Conservation (phyloP, 139 green algal genomes). For the Chlorella ohadii region DNA sequence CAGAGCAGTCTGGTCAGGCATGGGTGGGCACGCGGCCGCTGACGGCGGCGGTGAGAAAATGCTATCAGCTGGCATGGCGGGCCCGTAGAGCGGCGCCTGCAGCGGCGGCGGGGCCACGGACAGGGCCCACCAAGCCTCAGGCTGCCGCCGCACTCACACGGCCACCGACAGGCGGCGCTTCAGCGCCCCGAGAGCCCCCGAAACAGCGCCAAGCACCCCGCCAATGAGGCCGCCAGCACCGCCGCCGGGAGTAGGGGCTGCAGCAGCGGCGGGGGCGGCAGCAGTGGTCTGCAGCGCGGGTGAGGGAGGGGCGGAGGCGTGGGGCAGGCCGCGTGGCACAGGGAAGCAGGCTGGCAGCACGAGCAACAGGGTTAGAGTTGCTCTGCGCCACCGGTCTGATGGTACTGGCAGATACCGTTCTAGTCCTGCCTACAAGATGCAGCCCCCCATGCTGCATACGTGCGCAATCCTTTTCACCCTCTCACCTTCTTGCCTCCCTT, state of each 20-base stretch:
- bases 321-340: not conserved
- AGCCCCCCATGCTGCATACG: too few relatives aligned
- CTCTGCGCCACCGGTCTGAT: too few relatives aligned
- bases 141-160: not conserved
- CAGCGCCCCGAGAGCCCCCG: constrained; percentile 34
- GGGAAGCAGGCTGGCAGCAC: not conserved
- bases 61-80: too few relatives aligned
- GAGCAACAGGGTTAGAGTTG: too few relatives aligned
- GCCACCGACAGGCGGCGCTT: constrained; percentile 32
- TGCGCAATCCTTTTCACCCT: too few relatives aligned
- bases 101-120: too few relatives aligned
- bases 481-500: not conserved
- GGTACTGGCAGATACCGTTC: too few relatives aligned
- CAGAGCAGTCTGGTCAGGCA: not conserved
- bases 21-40: not conserved
- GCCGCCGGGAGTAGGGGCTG: constrained; percentile 16
- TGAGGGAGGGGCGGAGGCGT: not conserved
- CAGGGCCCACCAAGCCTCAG: not conserved
- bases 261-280: constrained; percentile 26
- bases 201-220: constrained; percentile 37
- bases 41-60: not conserved
- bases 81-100: too few relatives aligned
- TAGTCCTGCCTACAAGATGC: too few relatives aligned
- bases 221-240: constrained; percentile 26
- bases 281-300: constrained; percentile 10